Conservation (phyloP, 441 rosid genomes). For the Corymbia calophylla region DNA sequence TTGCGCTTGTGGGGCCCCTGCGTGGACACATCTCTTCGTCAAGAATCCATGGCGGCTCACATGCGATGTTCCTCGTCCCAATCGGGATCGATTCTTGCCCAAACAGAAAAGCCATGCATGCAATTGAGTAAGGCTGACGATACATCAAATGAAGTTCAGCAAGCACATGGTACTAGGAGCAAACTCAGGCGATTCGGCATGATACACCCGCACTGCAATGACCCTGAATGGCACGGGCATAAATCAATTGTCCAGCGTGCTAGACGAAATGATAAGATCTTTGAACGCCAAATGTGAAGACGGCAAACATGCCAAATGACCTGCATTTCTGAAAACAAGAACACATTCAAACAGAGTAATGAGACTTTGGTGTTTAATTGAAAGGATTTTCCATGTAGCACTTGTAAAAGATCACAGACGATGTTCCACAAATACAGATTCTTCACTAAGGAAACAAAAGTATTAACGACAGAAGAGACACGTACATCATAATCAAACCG, state of each 20-base stretch:
- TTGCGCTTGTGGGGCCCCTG: not conserved
- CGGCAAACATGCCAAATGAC: not conserved
- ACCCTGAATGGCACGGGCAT: not conserved
- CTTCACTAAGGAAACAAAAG: not conserved
- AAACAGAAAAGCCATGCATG: not conserved
- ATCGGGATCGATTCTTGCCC: not conserved
- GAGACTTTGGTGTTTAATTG: not conserved
- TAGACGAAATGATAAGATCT: not conserved
- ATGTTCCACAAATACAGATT: not conserved
- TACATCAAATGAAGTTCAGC: not conserved
- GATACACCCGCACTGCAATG: not conserved
- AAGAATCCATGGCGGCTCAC: not conserved
- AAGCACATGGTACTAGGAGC: not conserved
- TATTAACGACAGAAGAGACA: not conserved
- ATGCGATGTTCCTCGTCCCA: not conserved
- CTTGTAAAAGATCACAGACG: not conserved
- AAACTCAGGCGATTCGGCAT: not conserved
- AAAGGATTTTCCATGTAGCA: not conserved
- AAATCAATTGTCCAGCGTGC: not conserved
- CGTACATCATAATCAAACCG: not conserved
- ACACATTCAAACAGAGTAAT: not conserved
- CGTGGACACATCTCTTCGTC: not conserved
- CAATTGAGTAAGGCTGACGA: not conserved
- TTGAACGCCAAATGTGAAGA: not conserved
- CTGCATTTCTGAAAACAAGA: not conserved